Percentiles rank a stretch among this genome's conserved stretches.
phyloP scores from a whole-genome alignment of 2,329 filamentous ascomycete species.

The Stagonosporopsis vannaccii region DNA sequence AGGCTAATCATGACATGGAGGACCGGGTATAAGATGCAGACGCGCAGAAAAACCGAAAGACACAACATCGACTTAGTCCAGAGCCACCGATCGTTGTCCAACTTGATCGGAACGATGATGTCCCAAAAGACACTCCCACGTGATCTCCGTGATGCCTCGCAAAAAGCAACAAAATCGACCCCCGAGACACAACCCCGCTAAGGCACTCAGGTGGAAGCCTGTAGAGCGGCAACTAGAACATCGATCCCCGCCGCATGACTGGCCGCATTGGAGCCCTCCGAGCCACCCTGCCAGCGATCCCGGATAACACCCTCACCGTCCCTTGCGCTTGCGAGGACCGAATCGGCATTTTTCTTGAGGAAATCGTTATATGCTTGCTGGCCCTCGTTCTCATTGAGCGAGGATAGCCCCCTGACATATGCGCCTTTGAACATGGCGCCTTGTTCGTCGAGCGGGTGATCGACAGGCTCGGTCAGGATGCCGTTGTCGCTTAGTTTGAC shows the following conservation, averaged over 20 bases:
- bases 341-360: slow-evolving; percentile 45
- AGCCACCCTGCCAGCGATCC: slow-evolving; percentile 67
- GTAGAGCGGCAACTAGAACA: slow-evolving; percentile 63
- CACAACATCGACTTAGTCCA: neutral
- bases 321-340: slow-evolving; percentile 38
- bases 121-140: neutral
- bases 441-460: slow-evolving; percentile 34
- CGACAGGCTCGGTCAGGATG: slow-evolving; percentile 43
- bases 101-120: neutral
- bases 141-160: neutral
- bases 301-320: slow-evolving; percentile 58
- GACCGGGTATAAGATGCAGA: slow-evolving; percentile 12
- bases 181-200: neutral
- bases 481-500: slow-evolving; percentile 35
- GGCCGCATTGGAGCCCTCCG: slow-evolving; percentile 57
- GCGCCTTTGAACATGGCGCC: slow-evolving; percentile 49
- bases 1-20: neutral
- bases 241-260: slow-evolving; percentile 72
- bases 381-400: slow-evolving; percentile 37
- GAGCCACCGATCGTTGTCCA: neutral
- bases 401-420: slow-evolving; percentile 45
- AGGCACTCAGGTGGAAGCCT: slow-evolving; percentile 7
- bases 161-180: slow-evolving; percentile 3
- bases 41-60: neutral
- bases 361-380: slow-evolving; percentile 35